Conservation (phyloP, 2,329 filamentous ascomycete genomes). For the Fusarium sp. region DNA sequence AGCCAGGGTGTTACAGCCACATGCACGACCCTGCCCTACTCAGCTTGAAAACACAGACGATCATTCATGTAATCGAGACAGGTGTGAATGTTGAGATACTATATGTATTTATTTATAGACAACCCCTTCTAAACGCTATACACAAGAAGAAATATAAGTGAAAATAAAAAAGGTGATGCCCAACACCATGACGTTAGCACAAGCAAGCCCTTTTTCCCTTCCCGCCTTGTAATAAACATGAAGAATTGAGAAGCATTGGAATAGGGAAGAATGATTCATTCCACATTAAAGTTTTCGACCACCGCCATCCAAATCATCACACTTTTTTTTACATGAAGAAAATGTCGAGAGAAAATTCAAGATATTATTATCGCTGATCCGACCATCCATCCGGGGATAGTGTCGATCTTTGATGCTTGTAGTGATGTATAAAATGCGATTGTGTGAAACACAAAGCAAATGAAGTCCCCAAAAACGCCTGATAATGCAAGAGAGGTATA, state of each 20-base stretch:
- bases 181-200: slow-evolving; percentile 11
- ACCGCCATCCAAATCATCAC: slow-evolving; percentile 4
- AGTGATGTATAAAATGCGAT: slow-evolving; percentile 16
- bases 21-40: not conserved
- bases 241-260: slow-evolving; percentile 6
- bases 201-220: not conserved
- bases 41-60: not conserved
- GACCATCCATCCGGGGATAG: slow-evolving; percentile 30
- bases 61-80: not conserved
- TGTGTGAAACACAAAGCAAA: slow-evolving; percentile 20
- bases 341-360: slow-evolving; percentile 11
- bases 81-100: not conserved
- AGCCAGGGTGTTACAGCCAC: not conserved
- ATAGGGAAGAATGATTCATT: slow-evolving; percentile 8
- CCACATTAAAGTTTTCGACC: slow-evolving; percentile 7
- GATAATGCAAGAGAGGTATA: slow-evolving; percentile 23
- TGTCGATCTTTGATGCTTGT: slow-evolving; percentile 10
- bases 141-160: slow-evolving; percentile 3
- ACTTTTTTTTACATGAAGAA: slow-evolving; percentile 15
- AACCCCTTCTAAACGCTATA: slow-evolving; percentile 26
- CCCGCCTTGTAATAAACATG: not conserved
- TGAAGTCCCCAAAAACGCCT: slow-evolving; percentile 26
- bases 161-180: slow-evolving; percentile 5
- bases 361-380: slow-evolving; percentile 20
- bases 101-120: slow-evolving; percentile 11